Evolutionary conservation across 2,329 filamentous ascomycete genomes (phyloP).

Genomic region (Ilyonectria destructans): DNA sequence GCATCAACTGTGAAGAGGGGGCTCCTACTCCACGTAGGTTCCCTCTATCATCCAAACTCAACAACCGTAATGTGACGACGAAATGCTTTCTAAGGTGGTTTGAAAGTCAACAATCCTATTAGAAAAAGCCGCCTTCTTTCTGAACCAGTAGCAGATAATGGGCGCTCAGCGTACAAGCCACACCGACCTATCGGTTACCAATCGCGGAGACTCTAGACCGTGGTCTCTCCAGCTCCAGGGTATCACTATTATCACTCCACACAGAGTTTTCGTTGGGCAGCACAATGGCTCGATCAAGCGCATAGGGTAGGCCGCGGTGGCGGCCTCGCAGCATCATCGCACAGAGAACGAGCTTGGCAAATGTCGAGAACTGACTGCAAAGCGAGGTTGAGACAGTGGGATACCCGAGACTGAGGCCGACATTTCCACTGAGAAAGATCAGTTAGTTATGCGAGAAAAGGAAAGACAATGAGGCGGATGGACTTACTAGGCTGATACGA

Average conservation of each 20-base stretch:
- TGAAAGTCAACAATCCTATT: background rate
- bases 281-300: constrained; percentile 55
- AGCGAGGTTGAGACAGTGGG: constrained; percentile 51
- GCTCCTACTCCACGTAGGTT: background rate
- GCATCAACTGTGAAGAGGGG: background rate
- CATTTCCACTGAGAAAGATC: constrained; percentile 50
- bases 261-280: constrained; percentile 49
- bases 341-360: constrained; percentile 57
- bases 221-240: constrained; percentile 7
- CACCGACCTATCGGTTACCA: background rate
- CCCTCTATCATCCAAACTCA: background rate
- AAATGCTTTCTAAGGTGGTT: background rate
- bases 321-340: constrained; percentile 58
- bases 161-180: background rate
- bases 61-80: background rate
- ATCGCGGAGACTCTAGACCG: constrained; percentile 8
- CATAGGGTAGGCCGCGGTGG: constrained; percentile 55
- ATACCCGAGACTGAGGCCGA: constrained; percentile 56
- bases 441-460: constrained; percentile 20
- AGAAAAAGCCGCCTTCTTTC: background rate
- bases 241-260: constrained; percentile 25
- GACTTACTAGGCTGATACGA: constrained; percentile 54
- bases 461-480: too few species aligned
- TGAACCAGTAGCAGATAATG: background rate
- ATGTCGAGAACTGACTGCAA: constrained; percentile 50